These are phyloP conservation scores for Chlorella vulgaris DNA, from an alignment of 139 green algal genomes.

Conservation along the genomic window DNA sequence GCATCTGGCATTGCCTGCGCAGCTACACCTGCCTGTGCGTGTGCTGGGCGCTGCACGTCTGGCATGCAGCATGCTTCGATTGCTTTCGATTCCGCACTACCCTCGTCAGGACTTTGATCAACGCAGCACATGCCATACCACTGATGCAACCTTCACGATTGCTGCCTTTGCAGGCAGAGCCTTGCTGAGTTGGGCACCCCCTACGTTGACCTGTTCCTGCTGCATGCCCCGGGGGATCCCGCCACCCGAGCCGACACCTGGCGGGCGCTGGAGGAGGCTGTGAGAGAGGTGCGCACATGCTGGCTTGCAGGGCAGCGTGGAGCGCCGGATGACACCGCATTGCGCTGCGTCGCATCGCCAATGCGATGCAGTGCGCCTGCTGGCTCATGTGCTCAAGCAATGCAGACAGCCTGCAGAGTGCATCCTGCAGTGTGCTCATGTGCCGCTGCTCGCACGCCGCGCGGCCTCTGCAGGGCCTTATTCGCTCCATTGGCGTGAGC, in stretches of 20 bases:
- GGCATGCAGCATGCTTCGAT: too few relatives aligned
- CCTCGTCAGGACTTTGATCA: too few relatives aligned
- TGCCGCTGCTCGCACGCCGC: background rate
- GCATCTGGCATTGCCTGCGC: too few relatives aligned
- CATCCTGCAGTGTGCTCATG: too few relatives aligned
- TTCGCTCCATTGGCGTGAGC: conserved; percentile 67
- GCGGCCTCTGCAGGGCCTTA: conserved; percentile 34
- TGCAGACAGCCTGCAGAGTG: too few relatives aligned
- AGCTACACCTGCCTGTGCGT: too few relatives aligned
- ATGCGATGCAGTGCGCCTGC: too few relatives aligned
- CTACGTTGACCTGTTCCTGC: conserved; percentile 53
- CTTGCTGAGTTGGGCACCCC: background rate
- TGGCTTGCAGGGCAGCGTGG: background rate
- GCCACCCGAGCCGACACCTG: conserved; percentile 54
- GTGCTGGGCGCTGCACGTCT: background rate
- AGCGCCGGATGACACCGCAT: background rate
- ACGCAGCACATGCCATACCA: too few relatives aligned
- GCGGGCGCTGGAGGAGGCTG: conserved; percentile 56
- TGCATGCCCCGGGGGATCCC: conserved; percentile 58
- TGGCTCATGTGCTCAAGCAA: too few relatives aligned
- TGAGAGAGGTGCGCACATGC: background rate
- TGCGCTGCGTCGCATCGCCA: too few relatives aligned
- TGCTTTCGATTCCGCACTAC: too few relatives aligned
- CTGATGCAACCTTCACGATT: too few relatives aligned
- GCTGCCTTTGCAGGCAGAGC: background rate